These are phyloP conservation scores for Mortierella claussenii DNA, from an alignment of 192 early-diverging fungal genomes.

Conservation along the genomic window DNA sequence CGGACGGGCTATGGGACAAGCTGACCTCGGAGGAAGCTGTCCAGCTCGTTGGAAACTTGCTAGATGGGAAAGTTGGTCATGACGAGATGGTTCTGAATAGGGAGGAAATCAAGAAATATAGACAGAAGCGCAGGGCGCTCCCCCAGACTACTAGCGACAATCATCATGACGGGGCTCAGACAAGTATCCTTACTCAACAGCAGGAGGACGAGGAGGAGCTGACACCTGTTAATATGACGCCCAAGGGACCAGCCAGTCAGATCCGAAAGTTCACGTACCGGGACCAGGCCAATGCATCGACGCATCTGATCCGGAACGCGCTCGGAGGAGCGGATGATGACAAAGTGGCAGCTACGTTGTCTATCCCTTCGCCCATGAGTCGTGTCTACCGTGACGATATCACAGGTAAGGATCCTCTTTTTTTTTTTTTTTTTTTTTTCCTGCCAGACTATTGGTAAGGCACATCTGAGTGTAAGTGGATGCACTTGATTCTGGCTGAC, in stretches of 20 bases:
- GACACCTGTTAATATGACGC: constrained; percentile 13
- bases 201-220: constrained; percentile 29
- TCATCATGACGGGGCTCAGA: not conserved
- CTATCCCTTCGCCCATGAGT: constrained; percentile 70
- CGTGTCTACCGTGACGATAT: constrained; percentile 87
- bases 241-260: constrained; percentile 22
- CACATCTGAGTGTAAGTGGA: not conserved
- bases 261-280: constrained; percentile 39
- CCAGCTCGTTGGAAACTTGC: constrained; percentile 53
- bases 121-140: not conserved
- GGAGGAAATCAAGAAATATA: constrained; percentile 19
- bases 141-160: not conserved
- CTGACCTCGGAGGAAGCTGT: constrained; percentile 72
- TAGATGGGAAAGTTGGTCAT: constrained; percentile 53
- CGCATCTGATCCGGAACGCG: constrained; percentile 77
- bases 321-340: constrained; percentile 70
- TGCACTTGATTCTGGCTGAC: no score
- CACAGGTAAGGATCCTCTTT: constrained; percentile 54
- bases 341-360: constrained; percentile 68
- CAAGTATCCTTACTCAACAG: not conserved
- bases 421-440: not conserved
- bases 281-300: constrained; percentile 72
- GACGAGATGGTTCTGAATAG: constrained; percentile 27
- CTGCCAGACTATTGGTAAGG: no score
- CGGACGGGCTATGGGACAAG: constrained; percentile 87